These are phyloP conservation scores for Globisporangium spinosum DNA, from an alignment of 352 stramenopile species.

Conservation along the genomic window DNA sequence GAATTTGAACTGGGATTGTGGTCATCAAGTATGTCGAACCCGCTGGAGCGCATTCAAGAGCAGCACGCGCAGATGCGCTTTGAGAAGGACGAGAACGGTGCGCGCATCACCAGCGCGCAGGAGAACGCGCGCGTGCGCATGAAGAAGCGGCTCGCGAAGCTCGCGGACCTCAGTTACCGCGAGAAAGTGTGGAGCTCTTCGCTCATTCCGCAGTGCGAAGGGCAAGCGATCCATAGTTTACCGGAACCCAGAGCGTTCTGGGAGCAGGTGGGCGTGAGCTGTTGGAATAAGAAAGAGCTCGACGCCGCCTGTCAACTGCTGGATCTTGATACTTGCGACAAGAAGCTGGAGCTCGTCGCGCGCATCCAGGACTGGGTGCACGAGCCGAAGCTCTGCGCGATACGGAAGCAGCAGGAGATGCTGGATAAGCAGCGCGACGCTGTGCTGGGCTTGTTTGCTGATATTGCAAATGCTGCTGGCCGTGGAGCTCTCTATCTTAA, in stretches of 20 bases:
- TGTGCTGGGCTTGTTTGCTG: conserved; percentile 31
- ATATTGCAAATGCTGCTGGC: neutral
- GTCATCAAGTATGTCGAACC: conserved; percentile 23
- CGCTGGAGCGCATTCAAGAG: conserved; percentile 63
- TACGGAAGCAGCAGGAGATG: conserved; percentile 29
- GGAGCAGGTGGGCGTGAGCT: conserved; percentile 42
- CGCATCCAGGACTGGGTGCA: conserved; percentile 73
- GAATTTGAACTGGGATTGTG: neutral
- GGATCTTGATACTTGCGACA: conserved; percentile 42
- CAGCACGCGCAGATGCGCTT: conserved; percentile 56
- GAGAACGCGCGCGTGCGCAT: conserved; percentile 33
- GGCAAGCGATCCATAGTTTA: conserved; percentile 40
- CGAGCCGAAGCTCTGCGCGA: conserved; percentile 42
- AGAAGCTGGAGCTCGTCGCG: conserved; percentile 61
- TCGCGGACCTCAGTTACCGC: conserved; percentile 42
- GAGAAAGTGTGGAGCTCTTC: conserved; percentile 49
- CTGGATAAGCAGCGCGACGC: conserved; percentile 38
- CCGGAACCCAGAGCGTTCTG: conserved; percentile 67
- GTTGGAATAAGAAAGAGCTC: conserved; percentile 51
- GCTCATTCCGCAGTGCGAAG: conserved; percentile 39
- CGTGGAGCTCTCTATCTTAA: neutral
- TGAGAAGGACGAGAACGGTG: conserved; percentile 38
- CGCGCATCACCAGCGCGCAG: conserved; percentile 16
- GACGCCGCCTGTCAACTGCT: conserved; percentile 55
- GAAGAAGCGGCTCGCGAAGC: conserved; percentile 41